A percentile compares a stretch with the other conserved stretches of the same genome.
phyloP scores from a whole-genome alignment of 441 rosid species.

The Pelargonium myrrhifolium region DNA sequence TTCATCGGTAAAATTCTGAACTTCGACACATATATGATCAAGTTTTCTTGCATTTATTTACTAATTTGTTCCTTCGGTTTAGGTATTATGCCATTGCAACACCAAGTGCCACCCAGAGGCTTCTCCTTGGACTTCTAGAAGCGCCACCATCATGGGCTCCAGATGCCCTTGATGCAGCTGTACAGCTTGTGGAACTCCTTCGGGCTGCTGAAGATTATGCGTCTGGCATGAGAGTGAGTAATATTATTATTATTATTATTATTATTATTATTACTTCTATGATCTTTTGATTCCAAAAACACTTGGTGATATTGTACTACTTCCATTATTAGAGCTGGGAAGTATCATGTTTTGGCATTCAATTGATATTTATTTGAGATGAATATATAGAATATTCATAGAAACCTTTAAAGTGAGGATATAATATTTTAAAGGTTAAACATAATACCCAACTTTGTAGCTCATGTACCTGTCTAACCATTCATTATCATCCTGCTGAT shows the following conservation, averaged over 20 bases:
- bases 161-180: constrained; percentile 99
- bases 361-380: neutral
- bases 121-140: constrained; percentile 95
- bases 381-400: neutral
- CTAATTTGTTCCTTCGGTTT: constrained; percentile 16
- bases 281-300: constrained; percentile 14
- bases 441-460: neutral
- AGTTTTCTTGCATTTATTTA: constrained; percentile 2
- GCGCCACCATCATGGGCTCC: constrained; percentile 99
- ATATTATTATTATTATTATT: neutral
- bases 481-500: neutral
- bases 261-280: too few species aligned
- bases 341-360: constrained; percentile 7
- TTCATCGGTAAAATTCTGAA: constrained; percentile 65
- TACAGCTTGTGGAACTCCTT: constrained; percentile 98
- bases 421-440: neutral
- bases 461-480: neutral
- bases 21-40: constrained; percentile 4
- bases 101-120: constrained; percentile 98
- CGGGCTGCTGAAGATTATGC: constrained; percentile 98
- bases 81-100: constrained; percentile 97
- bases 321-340: neutral
- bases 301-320: neutral
- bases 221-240: constrained; percentile 77
- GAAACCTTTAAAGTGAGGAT: neutral